Evolutionary conservation across 106 monocot genomes (phyloP).

Genomic region (Phalaenopsis equestris): DNA sequence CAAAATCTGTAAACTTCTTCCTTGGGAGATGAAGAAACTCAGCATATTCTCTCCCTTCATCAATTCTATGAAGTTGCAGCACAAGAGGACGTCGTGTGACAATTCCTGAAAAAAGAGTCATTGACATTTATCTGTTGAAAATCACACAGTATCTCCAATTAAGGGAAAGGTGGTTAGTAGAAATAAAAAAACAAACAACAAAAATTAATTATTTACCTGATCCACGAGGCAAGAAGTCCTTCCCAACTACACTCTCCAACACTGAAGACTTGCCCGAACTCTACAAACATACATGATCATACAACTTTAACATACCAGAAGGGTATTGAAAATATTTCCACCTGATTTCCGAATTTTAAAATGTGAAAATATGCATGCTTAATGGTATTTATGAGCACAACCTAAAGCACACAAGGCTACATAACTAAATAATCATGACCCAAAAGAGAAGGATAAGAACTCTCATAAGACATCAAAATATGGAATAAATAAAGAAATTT

Average conservation of each 20-base stretch:
- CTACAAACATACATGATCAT: conserved; percentile 11
- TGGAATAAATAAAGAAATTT: not conserved
- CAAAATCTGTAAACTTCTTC: conserved; percentile 66
- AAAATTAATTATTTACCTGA: conserved; percentile 20
- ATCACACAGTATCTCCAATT: not conserved
- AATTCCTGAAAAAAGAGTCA: conserved; percentile 31
- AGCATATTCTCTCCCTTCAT: conserved; percentile 51
- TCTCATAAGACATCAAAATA: not conserved
- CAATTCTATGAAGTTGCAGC: conserved; percentile 59
- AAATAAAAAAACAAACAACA: not conserved
- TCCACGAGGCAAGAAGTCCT: conserved; percentile 46
- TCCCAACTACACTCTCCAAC: conserved; percentile 46
- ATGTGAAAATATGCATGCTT: not conserved
- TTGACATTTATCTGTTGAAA: not conserved
- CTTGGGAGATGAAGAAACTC: conserved; percentile 61
- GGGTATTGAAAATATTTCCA: not conserved
- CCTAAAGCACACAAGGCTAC: not conserved
- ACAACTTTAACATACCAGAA: not conserved
- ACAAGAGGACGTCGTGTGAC: conserved; percentile 65
- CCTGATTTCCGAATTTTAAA: not conserved
- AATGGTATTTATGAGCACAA: not conserved
- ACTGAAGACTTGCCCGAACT: conserved; percentile 53
- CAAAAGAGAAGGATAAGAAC: not conserved
- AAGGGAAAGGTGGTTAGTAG: not conserved
- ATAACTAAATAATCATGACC: not conserved